phyloP scores from a whole-genome alignment of 768 basidiomycete species.

The Cantharellus cinnabarinus region DNA sequence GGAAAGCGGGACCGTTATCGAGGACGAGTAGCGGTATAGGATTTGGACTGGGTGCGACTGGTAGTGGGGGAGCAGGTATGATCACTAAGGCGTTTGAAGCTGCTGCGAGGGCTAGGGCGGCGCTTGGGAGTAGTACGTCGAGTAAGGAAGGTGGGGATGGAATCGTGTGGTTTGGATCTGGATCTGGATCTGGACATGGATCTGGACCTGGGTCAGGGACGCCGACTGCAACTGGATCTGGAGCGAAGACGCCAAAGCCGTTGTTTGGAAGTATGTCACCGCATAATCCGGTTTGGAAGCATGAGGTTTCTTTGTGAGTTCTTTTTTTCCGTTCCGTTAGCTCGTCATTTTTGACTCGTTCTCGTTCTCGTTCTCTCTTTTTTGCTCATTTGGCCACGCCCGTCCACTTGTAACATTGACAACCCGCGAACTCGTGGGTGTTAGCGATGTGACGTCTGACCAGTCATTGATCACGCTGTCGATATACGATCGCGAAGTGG shows the following conservation, averaged over 20 bases:
- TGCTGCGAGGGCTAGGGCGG: slow-evolving; percentile 17
- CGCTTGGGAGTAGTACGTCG: not conserved
- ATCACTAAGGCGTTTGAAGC: slow-evolving; percentile 22
- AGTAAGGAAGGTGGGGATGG: not conserved
- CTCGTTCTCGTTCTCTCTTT: not conserved
- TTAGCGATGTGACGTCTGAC: slow-evolving; percentile 85
- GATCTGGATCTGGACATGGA: no score
- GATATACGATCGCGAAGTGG: slow-evolving; percentile 69
- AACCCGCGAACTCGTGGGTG: not conserved
- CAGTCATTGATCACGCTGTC: slow-evolving; percentile 67
- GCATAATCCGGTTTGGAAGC: slow-evolving; percentile 96
- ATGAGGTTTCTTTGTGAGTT: slow-evolving; percentile 89
- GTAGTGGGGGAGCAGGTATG: slow-evolving; percentile 12
- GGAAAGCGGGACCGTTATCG: slow-evolving; percentile 39
- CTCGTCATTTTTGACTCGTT: not conserved
- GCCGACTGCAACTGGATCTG: slow-evolving; percentile 1
- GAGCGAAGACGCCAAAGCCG: not conserved
- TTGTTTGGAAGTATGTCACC: slow-evolving; percentile 16
- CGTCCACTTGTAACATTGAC: not conserved
- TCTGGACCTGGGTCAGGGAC: no score
- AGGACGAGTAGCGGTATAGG: slow-evolving; percentile 42
- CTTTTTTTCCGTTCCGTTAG: slow-evolving; percentile 4
- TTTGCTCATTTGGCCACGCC: not conserved
- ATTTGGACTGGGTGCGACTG: slow-evolving; percentile 45
- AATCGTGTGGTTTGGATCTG: not conserved